A percentile compares a stretch with the other conserved stretches of the same genome.
phyloP scores from a whole-genome alignment of 176 grass and related monocot genomes.

The Phyllostachys edulis region DNA sequence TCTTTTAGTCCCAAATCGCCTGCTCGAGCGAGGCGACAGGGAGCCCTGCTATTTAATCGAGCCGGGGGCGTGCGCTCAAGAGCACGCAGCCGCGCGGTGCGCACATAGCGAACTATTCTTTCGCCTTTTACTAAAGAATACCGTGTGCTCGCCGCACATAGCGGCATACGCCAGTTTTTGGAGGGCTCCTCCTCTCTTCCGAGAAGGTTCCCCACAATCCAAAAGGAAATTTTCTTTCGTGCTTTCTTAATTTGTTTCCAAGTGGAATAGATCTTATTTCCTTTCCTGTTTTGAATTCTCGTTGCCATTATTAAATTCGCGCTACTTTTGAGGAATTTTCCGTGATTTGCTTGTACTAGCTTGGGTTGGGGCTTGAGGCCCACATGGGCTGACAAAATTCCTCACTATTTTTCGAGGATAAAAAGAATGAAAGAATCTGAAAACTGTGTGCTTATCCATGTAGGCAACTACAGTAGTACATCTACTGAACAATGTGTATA shows the following conservation, averaged over 20 bases:
- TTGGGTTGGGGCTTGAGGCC: not conserved
- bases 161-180: conserved; percentile 12
- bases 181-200: not conserved
- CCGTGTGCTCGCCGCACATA: conserved; percentile 34
- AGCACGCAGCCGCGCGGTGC: conserved; percentile 39
- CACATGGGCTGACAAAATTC: too few relatives aligned
- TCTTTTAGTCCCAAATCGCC: not conserved
- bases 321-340: not conserved
- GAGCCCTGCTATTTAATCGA: not conserved
- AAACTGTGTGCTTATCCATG: not conserved
- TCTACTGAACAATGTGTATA: conserved; percentile 14
- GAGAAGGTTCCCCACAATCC: too few relatives aligned
- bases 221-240: too few relatives aligned
- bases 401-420: not conserved
- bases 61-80: too few relatives aligned
- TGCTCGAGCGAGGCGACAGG: not conserved
- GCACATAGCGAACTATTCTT: conserved; percentile 42
- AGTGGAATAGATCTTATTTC: too few relatives aligned
- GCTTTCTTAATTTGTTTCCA: too few relatives aligned
- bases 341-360: too few relatives aligned
- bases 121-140: conserved; percentile 59
- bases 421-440: conserved; percentile 25
- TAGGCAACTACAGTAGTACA: not conserved
- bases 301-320: too few relatives aligned
- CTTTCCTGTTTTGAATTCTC: too few relatives aligned